Conservation (phyloP, 768 basidiomycete genomes). For the Lactarius hengduanensis region DNA sequence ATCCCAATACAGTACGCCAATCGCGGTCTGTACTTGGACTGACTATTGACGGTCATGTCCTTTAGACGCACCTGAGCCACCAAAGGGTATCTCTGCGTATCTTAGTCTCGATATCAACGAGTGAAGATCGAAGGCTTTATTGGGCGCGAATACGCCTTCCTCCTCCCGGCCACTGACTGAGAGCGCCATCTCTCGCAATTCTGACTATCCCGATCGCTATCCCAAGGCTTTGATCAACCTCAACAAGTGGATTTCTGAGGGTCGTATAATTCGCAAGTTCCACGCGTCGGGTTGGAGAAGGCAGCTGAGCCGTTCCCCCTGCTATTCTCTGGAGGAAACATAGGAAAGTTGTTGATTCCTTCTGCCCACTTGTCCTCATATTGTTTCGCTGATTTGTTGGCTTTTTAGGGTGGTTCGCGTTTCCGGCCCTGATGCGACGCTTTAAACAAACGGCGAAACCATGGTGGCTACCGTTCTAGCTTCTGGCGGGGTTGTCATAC, state of each 20-base stretch:
- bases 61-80: slow-evolving; percentile 51
- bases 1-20: slow-evolving; percentile 69
- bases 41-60: neutral
- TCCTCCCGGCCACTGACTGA: neutral
- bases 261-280: slow-evolving; percentile 76
- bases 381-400: slow-evolving; percentile 4
- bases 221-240: slow-evolving; percentile 58
- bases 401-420: slow-evolving; percentile 54
- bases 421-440: slow-evolving; percentile 34
- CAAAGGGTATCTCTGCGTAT: slow-evolving; percentile 67
- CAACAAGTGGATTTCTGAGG: slow-evolving; percentile 55
- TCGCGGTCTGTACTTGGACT: neutral
- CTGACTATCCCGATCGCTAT: slow-evolving; percentile 70
- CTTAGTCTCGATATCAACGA: slow-evolving; percentile 41
- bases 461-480: too few relatives aligned
- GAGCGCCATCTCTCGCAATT: slow-evolving; percentile 39
- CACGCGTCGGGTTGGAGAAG: slow-evolving; percentile 52
- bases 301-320: slow-evolving; percentile 69
- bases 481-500: too few relatives aligned
- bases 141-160: slow-evolving; percentile 48
- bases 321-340: slow-evolving; percentile 75
- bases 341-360: slow-evolving; percentile 60
- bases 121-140: slow-evolving; percentile 85
- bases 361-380: neutral
- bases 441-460: neutral